A percentile compares a stretch with the other conserved stretches of the same genome.
Conservation (phyloP, 352 stramenopile species). For the Globisporangium emineosum region DNA sequence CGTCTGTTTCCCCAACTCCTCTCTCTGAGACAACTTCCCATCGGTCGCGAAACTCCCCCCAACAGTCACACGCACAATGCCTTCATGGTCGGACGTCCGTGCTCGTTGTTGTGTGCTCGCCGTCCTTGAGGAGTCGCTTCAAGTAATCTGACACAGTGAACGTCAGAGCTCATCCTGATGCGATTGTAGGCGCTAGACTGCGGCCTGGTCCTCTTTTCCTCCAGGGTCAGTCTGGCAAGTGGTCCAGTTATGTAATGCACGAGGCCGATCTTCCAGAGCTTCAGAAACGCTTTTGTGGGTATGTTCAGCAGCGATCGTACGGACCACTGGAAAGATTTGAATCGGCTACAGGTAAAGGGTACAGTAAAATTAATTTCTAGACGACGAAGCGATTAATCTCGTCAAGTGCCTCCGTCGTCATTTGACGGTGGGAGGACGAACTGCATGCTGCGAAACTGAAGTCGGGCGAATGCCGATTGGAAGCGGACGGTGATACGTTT, state of each 20-base stretch:
- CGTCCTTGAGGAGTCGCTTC: neutral
- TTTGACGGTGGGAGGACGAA: no score
- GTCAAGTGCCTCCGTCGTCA: neutral
- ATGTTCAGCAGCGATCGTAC: neutral
- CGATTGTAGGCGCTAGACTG: neutral
- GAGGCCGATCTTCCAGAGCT: neutral
- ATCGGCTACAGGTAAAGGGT: neutral
- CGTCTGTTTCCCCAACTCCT: neutral
- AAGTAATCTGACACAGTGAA: neutral
- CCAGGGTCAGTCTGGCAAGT: neutral
- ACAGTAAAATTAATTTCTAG: neutral
- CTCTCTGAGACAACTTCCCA: neutral
- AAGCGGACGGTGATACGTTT: neutral
- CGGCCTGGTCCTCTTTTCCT: no score
- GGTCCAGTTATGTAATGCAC: neutral
- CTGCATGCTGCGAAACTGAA: no score
- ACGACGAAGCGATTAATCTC: neutral
- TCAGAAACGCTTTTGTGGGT: neutral
- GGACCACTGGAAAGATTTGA: neutral
- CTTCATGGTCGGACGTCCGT: neutral
- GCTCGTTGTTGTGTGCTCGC: neutral
- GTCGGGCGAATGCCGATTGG: neutral
- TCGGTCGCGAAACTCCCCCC: neutral
- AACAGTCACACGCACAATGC: neutral
- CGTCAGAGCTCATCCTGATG: neutral